Evolutionary conservation across 108 stramenopile species (phyloP), one percentile per base, ranked within the genome.

Genomic region (Stephanodiscus triporus): DNA sequence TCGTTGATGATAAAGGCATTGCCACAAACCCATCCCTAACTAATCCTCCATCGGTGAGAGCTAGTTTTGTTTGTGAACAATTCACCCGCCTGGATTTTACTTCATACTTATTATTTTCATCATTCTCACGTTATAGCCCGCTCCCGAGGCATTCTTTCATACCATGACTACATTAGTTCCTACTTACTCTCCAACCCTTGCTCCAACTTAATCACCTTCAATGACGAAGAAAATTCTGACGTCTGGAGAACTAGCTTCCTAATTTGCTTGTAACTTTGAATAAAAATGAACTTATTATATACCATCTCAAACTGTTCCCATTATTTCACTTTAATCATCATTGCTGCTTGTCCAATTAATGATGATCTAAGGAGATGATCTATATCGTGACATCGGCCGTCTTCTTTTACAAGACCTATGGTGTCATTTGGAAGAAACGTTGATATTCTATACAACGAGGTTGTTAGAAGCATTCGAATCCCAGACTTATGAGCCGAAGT

Each of bases 401-500:
- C 14, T 45, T 45, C 43, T 45, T 45, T 45, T 45, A 45, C 43
- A 45, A 45, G 43, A 14, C 8, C 8, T 11, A 11, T 40, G 6
- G 36, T 36, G 4, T 6, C 36, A 36, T 36, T 36, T 36, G 36
- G 36, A 36, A 36, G 4, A 6, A 36, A 36, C 36, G 11, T 40
- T 11, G 7, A n/a, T 40, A 40, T 11, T 40, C 3, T 9, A 11
- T 8, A 11, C 40, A 40, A 40, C 4, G 11, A 40, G 11, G 40
- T 11, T 45, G 14, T 17, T 16, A 17, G 14, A 14, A 0, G 43
- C 43, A 45, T 14, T 16, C 43, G 13, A 17, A 17, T 45, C 11
- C 43, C 43, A 45, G 43, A 14, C 2, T 5, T 34, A 34, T 5
- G 32, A 34, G 32, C 32, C 32, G 58, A 80, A 80, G 36, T 80